phyloP scores from a whole-genome alignment of 768 basidiomycete species.

The Pilatotrama ljubarskyi region DNA sequence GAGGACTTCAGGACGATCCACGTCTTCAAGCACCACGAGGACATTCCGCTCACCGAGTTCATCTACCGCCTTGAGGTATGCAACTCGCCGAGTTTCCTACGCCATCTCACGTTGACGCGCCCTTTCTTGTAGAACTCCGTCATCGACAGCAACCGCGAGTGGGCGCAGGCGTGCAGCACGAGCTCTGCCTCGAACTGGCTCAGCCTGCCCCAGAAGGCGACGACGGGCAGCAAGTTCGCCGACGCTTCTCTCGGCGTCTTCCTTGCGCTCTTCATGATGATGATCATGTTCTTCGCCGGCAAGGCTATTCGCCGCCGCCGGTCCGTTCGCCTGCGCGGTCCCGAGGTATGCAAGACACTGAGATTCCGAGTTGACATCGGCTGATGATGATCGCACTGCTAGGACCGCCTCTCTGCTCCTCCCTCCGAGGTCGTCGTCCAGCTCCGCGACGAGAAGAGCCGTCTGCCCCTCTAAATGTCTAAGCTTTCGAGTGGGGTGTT shows the following conservation, averaged over 20 bases:
- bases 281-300: conserved; percentile 34
- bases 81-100: conserved; percentile 9
- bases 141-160: conserved; percentile 45
- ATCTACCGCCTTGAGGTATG: conserved; percentile 78
- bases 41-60: conserved; percentile 83
- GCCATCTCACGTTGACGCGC: not conserved
- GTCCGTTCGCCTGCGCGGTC: conserved; percentile 15
- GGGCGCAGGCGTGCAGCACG: conserved; percentile 43
- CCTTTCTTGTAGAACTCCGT: conserved; percentile 40
- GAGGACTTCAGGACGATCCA: conserved; percentile 65
- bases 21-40: conserved; percentile 71
- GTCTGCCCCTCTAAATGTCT: not conserved
- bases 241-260: conserved; percentile 36
- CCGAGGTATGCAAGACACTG: conserved; percentile 2
- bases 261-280: conserved; percentile 38
- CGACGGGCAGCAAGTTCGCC: conserved; percentile 27
- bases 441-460: conserved; percentile 13
- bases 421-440: conserved; percentile 8
- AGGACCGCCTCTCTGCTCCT: conserved; percentile 9
- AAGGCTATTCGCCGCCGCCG: conserved; percentile 33
- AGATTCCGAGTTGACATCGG: too few relatives aligned
- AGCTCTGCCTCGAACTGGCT: conserved; percentile 17
- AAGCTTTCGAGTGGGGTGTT: too few relatives aligned
- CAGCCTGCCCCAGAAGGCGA: conserved; percentile 17
- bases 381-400: not conserved